Base-by-base conservation (phyloP, 2,329 filamentous ascomycete genomes). In the Bimuria novae-zelandiae region DNA sequence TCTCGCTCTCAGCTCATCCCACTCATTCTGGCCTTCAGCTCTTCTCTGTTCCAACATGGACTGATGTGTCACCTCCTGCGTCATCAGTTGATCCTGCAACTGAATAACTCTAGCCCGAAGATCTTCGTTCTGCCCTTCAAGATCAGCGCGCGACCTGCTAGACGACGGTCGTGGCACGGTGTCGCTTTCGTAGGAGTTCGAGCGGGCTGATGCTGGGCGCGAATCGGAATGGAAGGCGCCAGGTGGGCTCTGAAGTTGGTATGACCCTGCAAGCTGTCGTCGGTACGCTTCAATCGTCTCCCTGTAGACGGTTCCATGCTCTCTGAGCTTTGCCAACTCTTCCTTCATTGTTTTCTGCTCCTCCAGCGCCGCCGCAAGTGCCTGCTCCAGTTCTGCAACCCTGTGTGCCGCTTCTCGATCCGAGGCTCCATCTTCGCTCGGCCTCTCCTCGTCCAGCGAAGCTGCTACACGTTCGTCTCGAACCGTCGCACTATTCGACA, bases 321-420 rank as follows among this genome's bases (percentile, higher is more conserved):
- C 54, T 49, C 57, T 62, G n/a, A 62, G 48, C 35, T 57, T 65
- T 1, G 61, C 57, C 7, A 72, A 41, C 42, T 72, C 68, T 48
- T 68, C 60, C 32, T 52, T 52, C 42, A 70, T 44, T 7, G 51
- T 46, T 22, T 62, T 45, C 35, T 64, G 65, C 39, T 70, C 67
- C 19, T 65, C 61, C 47, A 41, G 57, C 1, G 64, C 60, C 19
- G 51, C 30, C 4, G 51, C 52, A n/a, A 73, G 52, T n/a, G 61
- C 58, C 41, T 55, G 58, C 36, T 72, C 70, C 4, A 73, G 61
- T 21, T 68, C 65, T 11, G 49, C 55, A 10, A 71, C 49, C 23
- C 59, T 61, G 11, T 61, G 58, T 42, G 49, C 36, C 19, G 50
- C 50, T 19, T 21, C 55, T 42, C n/a, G 44, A 36, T 55, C 54